Evolutionary conservation across 495 filamentous ascomycete genomes (phyloP).

Genomic region (Penicillium macrosclerotiorum): DNA sequence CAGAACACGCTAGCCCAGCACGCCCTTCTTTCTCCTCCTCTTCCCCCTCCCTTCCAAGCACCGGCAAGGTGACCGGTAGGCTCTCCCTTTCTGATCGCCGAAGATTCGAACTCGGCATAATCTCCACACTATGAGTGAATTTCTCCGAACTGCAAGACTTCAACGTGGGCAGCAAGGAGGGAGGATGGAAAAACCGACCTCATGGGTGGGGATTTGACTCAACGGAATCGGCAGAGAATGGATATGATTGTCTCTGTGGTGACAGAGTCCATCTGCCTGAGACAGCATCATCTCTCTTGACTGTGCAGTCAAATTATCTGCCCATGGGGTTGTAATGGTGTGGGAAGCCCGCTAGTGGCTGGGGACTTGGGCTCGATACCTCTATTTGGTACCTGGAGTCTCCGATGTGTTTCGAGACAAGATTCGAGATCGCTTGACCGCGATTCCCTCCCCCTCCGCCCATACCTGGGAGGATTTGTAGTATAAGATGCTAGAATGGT

Average conservation of each 20-base stretch:
- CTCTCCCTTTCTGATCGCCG: not conserved
- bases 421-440: too few species aligned
- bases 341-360: too few species aligned
- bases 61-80: constrained; percentile 7
- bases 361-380: not conserved
- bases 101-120: not conserved
- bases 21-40: too few species aligned
- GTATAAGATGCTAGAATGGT: too few species aligned
- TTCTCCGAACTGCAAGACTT: constrained; percentile 3
- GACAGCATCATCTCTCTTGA: too few species aligned
- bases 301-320: too few species aligned
- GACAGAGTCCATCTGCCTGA: not conserved
- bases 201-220: constrained; percentile 1
- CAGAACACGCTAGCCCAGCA: constrained; percentile 2
- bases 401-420: too few species aligned
- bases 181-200: not conserved
- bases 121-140: not conserved
- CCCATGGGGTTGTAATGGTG: too few species aligned
- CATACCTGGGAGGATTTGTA: too few species aligned
- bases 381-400: too few species aligned
- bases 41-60: not conserved
- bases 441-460: not conserved
- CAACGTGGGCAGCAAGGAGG: constrained; percentile 3
- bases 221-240: not conserved
- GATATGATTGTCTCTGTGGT: not conserved